Conservation (phyloP, 176 grass and related monocot genomes). For the Rhynchospora breviuscula region DNA sequence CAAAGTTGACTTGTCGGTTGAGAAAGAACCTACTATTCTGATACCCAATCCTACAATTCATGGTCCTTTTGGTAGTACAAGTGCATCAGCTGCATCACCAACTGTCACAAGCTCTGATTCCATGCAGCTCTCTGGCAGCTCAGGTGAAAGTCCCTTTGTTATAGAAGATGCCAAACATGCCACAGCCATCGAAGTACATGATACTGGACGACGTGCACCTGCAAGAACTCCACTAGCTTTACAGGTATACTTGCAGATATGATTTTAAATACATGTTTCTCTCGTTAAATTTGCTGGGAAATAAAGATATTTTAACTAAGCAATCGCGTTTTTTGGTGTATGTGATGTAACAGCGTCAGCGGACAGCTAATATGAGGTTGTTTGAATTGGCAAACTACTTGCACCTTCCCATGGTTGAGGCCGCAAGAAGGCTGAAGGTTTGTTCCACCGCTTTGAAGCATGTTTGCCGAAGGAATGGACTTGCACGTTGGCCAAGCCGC, state of each 20-base stretch:
- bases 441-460: conserved; percentile 31
- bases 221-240: background rate
- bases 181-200: background rate
- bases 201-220: background rate
- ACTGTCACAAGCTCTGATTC: background rate
- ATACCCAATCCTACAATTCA: background rate
- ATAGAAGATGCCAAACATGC: background rate
- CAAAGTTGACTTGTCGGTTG: background rate
- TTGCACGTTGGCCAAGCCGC: conserved; percentile 34
- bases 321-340: background rate
- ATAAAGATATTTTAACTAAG: background rate
- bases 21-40: background rate
- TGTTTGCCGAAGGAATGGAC: conserved; percentile 20
- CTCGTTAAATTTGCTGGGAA: background rate
- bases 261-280: background rate
- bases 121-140: background rate
- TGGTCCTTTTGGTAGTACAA: background rate
- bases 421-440: conserved; percentile 17
- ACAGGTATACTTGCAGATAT: background rate
- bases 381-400: conserved; percentile 22
- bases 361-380: conserved; percentile 19
- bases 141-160: background rate
- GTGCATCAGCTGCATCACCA: background rate
- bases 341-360: conserved; percentile 20
- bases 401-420: conserved; percentile 28